Base-by-base conservation (phyloP, 257 asterid genomes). In the Handroanthus guayacan region DNA sequence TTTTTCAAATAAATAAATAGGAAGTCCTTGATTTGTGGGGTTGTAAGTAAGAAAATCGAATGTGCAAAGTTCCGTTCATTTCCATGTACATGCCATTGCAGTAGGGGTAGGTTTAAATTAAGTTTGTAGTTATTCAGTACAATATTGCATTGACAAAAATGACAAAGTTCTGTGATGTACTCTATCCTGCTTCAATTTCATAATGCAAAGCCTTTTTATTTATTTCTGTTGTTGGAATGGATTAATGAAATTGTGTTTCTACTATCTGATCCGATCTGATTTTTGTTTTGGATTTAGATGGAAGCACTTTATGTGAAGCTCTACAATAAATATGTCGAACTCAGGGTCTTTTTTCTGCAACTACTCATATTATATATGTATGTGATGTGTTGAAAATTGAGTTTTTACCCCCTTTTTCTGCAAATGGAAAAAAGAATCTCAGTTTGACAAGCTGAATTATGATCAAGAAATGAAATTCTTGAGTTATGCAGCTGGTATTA, bases 241-340 rank as follows among this genome's bases (percentile, higher is more conserved):
- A 57, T 43, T 54, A 36, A 67, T 11, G 65, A 39, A 71, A 39
- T 25, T 72, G 50, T 31, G 68, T 41, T 45, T 51, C 37, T 37
- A 25, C 45, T 41, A 56, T 4, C 0, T 10, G 13, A 5, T n/a
- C 4, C 20, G 3, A 39, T 5, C n/a, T n/a, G n/a, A n/a, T 54
- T 66, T 13, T 57, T 25, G 50, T 37, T 39, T 58, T 18, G n/a
- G 62, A 62, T 83, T 81, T 62, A 84, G 89, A 88, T 89, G 92
- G 93, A 93, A 80, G 90, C 71, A n/a, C 83, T 89, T 79, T 93
- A 93, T 82, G n/a, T 81, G 17, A 93, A 93, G 90, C 89, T 93
- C 55, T 87, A 87, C 79, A 58, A 31, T 71, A 88, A 89, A 79
- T 93, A 93, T 83, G 37, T 72, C 50, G 81, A 84, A 50, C 86